Evolutionary conservation across 2,329 filamentous ascomycete species (phyloP).

Genomic region (Stylonectria norvegica): DNA sequence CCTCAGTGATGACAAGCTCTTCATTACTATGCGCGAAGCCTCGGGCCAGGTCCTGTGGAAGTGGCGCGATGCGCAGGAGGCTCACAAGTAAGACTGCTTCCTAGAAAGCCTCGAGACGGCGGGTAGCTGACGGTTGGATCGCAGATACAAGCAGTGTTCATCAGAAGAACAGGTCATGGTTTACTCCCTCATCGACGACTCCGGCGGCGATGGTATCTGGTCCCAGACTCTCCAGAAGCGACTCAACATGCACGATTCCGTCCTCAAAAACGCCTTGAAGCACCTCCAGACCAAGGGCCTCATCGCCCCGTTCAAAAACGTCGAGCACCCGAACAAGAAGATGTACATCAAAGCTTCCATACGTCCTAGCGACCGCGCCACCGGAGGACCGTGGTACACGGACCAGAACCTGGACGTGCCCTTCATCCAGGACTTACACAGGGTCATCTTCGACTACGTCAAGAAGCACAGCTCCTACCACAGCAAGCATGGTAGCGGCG

Average conservation of each 20-base stretch:
- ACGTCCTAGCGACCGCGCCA: slow-evolving; percentile 82
- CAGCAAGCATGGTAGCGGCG: slow-evolving; percentile 33
- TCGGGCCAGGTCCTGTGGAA: slow-evolving; percentile 49
- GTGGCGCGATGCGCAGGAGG: slow-evolving; percentile 57
- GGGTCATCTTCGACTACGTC: slow-evolving; percentile 70
- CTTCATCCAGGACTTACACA: slow-evolving; percentile 75
- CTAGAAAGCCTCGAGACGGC: background rate
- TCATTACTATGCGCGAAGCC: slow-evolving; percentile 44
- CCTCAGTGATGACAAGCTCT: slow-evolving; percentile 58
- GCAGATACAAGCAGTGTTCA: slow-evolving; percentile 55
- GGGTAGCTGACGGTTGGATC: slow-evolving; percentile 12
- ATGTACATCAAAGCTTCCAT: slow-evolving; percentile 93
- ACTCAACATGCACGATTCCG: slow-evolving; percentile 78
- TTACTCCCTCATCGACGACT: slow-evolving; percentile 84
- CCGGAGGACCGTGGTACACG: slow-evolving; percentile 91
- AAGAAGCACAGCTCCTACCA: slow-evolving; percentile 68
- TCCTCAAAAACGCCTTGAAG: slow-evolving; percentile 78
- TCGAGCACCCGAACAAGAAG: slow-evolving; percentile 86
- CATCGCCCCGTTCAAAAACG: slow-evolving; percentile 86
- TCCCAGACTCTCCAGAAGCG: slow-evolving; percentile 76
- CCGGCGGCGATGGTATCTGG: slow-evolving; percentile 85
- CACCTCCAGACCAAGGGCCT: slow-evolving; percentile 76
- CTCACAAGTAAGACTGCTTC: slow-evolving; percentile 50
- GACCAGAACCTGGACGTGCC: slow-evolving; percentile 86
- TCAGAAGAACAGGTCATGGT: slow-evolving; percentile 78